Evolutionary conservation across 176 grass and related monocot genomes (phyloP), one percentile per base, ranked within the genome.

Genomic region (Zizania latifolia): DNA sequence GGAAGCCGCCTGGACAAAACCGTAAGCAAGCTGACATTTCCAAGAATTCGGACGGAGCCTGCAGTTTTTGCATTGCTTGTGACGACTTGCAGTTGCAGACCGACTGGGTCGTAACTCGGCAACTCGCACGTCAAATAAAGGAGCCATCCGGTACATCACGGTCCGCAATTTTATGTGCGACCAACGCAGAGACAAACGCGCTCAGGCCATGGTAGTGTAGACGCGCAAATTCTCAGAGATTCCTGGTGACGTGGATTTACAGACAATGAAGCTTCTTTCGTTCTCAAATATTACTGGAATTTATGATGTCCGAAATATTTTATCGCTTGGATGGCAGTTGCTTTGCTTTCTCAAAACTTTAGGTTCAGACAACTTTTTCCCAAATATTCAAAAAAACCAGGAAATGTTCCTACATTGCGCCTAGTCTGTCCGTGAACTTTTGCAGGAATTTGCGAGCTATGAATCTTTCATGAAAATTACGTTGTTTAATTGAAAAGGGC

Each of bases 31-130:
- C 29, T 2, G 72, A 22, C 28, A 19, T 30, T 86, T 65, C 28
- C 45, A 36, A 57, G 34, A 19, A 39, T 54, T 29, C 3, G 15
- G 79, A 8, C 65, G 64, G 56, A 56, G 37, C 7, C 22, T 22
- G 48, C 48, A 3, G 10, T 22, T 30, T 30, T 65, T 46, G 24
- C 78, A 44, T 54, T 57, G 72, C 28, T 71, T 70, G 72, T 29
- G 72, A 77, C 29, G 78, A 29, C 65, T 58, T 58, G 65, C 26
- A n/a, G n/a, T n/a, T n/a, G n/a, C 37, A 70, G 22, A 46, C 57
- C 10, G 78, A 82, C 72, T 77, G 72, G 72, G 73, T 82, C 78
- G n/a, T n/a, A n/a, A n/a, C n/a, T n/a, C n/a, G n/a, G n/a, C n/a
- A n/a, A n/a, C n/a, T n/a, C n/a, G 58, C 78, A 87, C 85, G 85